Conservation (phyloP, 495 filamentous ascomycete genomes). For the Oidiodendron maius region DNA sequence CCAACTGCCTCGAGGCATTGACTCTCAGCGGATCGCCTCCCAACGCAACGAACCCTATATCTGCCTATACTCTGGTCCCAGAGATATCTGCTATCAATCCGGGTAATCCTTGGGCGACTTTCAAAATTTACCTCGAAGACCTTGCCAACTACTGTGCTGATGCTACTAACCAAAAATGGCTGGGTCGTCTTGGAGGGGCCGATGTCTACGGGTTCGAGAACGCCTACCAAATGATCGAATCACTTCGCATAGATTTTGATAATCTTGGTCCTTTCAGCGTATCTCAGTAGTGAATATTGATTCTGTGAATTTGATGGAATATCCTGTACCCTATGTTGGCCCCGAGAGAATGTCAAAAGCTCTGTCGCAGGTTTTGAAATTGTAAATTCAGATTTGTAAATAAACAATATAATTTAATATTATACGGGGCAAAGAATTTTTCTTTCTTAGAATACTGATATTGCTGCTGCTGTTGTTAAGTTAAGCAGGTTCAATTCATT, state of each 20-base stretch:
- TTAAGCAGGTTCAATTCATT: no score
- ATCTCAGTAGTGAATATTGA: no score
- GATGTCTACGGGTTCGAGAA: constrained; percentile 30
- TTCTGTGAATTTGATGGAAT: no score
- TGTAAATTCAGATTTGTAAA: no score
- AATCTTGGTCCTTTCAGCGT: constrained; percentile 5
- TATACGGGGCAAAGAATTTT: no score
- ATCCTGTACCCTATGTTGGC: no score
- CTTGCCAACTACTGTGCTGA: constrained; percentile 24
- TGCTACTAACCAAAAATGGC: constrained; percentile 30
- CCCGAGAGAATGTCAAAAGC: no score
- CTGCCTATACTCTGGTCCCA: neutral
- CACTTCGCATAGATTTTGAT: constrained; percentile 25
- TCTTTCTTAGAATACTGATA: no score
- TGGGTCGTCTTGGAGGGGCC: constrained; percentile 24
- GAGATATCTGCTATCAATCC: constrained; percentile 19
- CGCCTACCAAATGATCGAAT: constrained; percentile 25
- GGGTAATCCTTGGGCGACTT: constrained; percentile 29
- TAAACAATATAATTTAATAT: no score
- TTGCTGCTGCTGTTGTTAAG: no score
- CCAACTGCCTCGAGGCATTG: constrained; percentile 27
- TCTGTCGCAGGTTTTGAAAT: no score
- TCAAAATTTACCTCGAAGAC: constrained; percentile 26
- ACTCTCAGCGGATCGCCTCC: constrained; percentile 11
- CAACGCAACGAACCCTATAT: constrained; percentile 1